phyloP scores from a whole-genome alignment of 805 yeast genomes.

The Candida jianshihensis region DNA sequence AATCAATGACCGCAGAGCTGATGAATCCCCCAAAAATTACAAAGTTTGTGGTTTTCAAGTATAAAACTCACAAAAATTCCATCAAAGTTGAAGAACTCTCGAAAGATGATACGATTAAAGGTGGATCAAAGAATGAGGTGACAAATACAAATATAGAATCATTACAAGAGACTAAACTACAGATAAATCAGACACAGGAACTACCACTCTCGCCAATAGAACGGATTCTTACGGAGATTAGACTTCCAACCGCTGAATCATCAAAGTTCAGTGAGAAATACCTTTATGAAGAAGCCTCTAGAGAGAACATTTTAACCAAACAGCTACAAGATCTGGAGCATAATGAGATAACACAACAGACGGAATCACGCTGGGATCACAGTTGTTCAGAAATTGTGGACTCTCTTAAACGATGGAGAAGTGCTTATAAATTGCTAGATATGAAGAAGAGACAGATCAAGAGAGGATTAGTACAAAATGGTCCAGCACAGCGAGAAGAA shows the following conservation, averaged over 20 bases:
- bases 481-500: neutral
- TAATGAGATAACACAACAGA: slow-evolving; percentile 7
- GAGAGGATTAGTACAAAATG: neutral
- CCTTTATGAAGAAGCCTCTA: neutral
- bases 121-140: too few relatives aligned
- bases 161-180: too few relatives aligned
- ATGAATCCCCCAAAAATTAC: neutral
- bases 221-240: too few relatives aligned
- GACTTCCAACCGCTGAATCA: too few relatives aligned
- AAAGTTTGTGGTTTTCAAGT: neutral
- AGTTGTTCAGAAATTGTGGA: slow-evolving; percentile 10
- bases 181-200: too few relatives aligned
- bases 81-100: neutral
- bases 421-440: slow-evolving; percentile 22
- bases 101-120: too few relatives aligned
- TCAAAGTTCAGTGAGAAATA: neutral
- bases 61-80: neutral
- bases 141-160: too few relatives aligned
- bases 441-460: slow-evolving; percentile 19
- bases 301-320: neutral
- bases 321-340: slow-evolving; percentile 5
- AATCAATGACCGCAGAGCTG: neutral
- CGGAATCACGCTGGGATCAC: slow-evolving; percentile 13
- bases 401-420: slow-evolving; percentile 17
- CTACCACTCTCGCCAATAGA: too few relatives aligned